Base-by-base conservation (phyloP, 768 basidiomycete species). In the Daedaleopsis sinensis region DNA sequence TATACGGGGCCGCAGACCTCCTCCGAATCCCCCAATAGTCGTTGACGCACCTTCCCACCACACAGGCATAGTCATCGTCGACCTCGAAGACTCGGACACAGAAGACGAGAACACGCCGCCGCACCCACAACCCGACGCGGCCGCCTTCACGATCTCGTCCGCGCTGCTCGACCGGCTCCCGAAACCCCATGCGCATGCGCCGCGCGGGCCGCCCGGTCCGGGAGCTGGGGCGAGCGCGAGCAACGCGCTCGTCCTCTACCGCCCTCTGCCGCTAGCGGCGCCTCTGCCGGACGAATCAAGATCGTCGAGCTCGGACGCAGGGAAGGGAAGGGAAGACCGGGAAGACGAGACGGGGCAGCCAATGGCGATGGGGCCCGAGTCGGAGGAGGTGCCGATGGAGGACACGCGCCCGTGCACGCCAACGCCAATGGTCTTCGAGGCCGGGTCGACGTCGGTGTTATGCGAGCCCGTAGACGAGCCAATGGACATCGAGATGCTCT, bases 41-140 rank as follows among this genome's bases (percentile, higher is more conserved):
- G 38, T 50, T 64, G 48, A 56, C 59, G 57, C 27, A 50, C 44
- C 55, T 10, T n/a, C 55, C 21, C 37, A 36, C 32, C 27, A 46
- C 21, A 10, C 69, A 88, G 88, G 87, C 43, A 87, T 90, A 63
- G 78, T 90, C 32, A 79, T 90, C 37, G 87, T 86, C 15, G 71
- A 78, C 44, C 80, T 84, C 42, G 78, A 80, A 42, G 76, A 79
- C 55, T 61, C 76, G 1, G 76, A 80, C 35, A 70, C 74, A 21
- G 73, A 64, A 19, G 71, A 74, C 10, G 52, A 64, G 21, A 43
- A 51, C 21, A 39, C 18, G 21, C 24, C 54, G 21, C 19, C 27
- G 18, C 13, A 42, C 37, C 16, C 59, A 32, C 32, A 24, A 24
- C 27, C 27, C 27, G 27, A 55, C 24, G 65, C 72, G 10, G 51